phyloP scores from a whole-genome alignment of 2,329 filamentous ascomycete species.

The Colletotrichum shisoi region DNA sequence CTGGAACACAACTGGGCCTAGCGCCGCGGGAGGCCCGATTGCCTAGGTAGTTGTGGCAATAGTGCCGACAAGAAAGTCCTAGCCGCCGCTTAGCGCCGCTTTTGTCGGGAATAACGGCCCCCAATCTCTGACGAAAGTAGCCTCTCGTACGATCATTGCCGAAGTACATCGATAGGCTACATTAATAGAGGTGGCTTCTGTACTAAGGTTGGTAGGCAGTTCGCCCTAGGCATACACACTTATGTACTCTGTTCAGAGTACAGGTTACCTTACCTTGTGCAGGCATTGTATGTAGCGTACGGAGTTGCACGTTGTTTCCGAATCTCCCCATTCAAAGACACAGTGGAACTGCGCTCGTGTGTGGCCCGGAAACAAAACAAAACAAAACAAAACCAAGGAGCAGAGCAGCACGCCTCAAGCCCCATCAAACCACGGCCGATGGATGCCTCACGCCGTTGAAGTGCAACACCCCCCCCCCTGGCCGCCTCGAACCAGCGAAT shows the following conservation, averaged over 20 bases:
- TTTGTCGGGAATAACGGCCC: conserved; percentile 7
- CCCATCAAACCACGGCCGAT: not conserved
- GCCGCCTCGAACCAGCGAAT: not conserved
- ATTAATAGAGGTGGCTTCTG: no score
- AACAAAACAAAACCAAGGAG: not conserved
- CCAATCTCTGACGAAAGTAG: conserved; percentile 3
- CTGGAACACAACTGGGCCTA: not conserved
- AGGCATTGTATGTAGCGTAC: no score
- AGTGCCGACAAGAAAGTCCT: not conserved
- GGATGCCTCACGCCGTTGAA: conserved; percentile 11
- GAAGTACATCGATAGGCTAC: not conserved
- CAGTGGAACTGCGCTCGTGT: not conserved
- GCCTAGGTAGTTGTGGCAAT: not conserved
- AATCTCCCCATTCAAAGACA: not conserved
- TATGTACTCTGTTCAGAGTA: no score
- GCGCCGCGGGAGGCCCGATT: conserved; percentile 21
- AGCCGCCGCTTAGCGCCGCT: not conserved
- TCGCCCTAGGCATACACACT: no score
- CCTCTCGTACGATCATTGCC: not conserved
- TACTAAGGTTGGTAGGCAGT: no score
- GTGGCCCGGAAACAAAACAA: not conserved
- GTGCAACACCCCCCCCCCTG: not conserved
- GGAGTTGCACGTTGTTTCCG: not conserved
- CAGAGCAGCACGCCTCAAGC: not conserved
- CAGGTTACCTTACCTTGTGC: no score